Conservation (phyloP, 108 stramenopile species). For the Nitzschia putrida region DNA sequence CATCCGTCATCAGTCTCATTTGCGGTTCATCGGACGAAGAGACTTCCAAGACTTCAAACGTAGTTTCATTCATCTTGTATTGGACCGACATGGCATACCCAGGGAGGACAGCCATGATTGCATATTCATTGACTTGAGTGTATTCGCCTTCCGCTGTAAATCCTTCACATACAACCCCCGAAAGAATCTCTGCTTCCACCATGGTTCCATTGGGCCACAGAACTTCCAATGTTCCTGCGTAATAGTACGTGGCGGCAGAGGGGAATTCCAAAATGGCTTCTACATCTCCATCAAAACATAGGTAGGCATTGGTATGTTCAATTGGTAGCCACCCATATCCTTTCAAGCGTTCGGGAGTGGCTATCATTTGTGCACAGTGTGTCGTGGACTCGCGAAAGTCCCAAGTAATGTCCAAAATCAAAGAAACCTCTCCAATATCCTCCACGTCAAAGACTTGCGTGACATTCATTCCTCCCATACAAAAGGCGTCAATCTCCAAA, state of each 20-base stretch:
- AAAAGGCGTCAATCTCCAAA: not conserved
- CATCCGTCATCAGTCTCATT: slow-evolving; percentile 1
- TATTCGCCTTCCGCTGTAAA: not conserved
- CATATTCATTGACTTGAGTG: slow-evolving; percentile 2
- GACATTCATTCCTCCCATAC: slow-evolving; percentile 19
- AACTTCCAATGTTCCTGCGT: not conserved
- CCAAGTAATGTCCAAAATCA: slow-evolving; percentile 10
- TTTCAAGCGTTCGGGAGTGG: not conserved
- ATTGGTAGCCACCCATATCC: slow-evolving; percentile 19
- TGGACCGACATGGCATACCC: slow-evolving; percentile 9
- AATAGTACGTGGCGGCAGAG: not conserved
- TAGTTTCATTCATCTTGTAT: slow-evolving; percentile 10
- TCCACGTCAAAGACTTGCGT: slow-evolving; percentile 6
- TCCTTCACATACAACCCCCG: slow-evolving; percentile 5
- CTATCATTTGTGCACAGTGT: not conserved
- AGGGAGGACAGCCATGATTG: slow-evolving; percentile 6
- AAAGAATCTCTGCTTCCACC: slow-evolving; percentile 1
- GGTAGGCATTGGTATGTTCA: slow-evolving; percentile 1
- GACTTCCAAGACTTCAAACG: slow-evolving; percentile 1
- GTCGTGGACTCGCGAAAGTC: slow-evolving; percentile 8
- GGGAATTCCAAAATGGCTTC: slow-evolving; percentile 3
- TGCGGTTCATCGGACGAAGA: not conserved
- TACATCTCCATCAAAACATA: slow-evolving; percentile 6
- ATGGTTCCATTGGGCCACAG: slow-evolving; percentile 1
- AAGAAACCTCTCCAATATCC: not conserved